Conservation (phyloP, 2,329 filamentous ascomycete genomes). For the Lecanicillium sp. region DNA sequence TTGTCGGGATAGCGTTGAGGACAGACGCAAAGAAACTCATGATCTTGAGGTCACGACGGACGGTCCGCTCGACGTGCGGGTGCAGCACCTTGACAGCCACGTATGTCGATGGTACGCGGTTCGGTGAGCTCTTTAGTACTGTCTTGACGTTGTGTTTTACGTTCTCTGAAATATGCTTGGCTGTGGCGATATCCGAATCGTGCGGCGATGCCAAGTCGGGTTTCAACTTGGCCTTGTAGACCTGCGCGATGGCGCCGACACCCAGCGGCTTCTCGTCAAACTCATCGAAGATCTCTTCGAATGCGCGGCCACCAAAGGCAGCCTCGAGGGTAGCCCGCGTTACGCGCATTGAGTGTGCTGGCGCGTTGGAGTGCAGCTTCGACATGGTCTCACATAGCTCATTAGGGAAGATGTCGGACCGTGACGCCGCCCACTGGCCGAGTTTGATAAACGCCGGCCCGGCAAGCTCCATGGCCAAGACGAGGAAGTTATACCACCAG, state of each 20-base stretch:
- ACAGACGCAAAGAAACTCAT: conserved; percentile 86
- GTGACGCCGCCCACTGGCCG: conserved; percentile 95
- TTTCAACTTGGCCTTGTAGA: conserved; percentile 92
- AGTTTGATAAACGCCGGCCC: conserved; percentile 98
- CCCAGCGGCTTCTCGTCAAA: conserved; percentile 86
- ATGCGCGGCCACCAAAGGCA: conserved; percentile 73
- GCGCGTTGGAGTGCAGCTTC: conserved; percentile 87
- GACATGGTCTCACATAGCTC: conserved; percentile 94
- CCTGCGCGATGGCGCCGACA: conserved; percentile 93
- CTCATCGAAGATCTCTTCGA: conserved; percentile 93
- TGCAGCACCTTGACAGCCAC: conserved; percentile 96
- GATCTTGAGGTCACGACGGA: conserved; percentile 85
- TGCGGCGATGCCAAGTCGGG: conserved; percentile 64
- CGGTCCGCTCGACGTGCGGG: conserved; percentile 80
- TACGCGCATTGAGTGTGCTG: conserved; percentile 75
- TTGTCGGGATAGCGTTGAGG: conserved; percentile 83
- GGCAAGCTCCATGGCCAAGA: conserved; percentile 83
- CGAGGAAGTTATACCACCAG: conserved; percentile 92
- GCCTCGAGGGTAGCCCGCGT: conserved; percentile 74
- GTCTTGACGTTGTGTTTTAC: conserved; percentile 78
- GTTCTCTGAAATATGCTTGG: conserved; percentile 54
- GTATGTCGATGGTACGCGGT: conserved; percentile 80
- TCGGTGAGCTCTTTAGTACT: conserved; percentile 78
- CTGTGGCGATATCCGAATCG: conserved; percentile 42
- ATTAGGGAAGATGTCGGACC: conserved; percentile 91